phyloP scores from a whole-genome alignment of 2,329 filamentous ascomycete genomes.

The Aspergillus aculeatus region DNA sequence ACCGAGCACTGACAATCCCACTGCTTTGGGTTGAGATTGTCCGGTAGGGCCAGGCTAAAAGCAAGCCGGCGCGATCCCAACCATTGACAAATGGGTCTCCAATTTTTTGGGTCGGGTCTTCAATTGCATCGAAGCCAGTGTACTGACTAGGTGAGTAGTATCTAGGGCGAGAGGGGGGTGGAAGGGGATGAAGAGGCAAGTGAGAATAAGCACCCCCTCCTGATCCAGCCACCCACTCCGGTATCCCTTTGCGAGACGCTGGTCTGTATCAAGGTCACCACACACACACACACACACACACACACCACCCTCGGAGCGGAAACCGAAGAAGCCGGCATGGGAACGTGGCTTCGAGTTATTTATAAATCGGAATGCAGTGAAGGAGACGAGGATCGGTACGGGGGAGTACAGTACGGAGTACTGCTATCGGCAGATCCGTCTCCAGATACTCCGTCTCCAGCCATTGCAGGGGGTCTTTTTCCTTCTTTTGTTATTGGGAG shows the following conservation, averaged over 20 bases:
- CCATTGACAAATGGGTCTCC: not conserved
- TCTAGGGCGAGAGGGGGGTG: not conserved
- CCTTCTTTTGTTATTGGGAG: not conserved
- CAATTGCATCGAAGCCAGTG: not conserved
- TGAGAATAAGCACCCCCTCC: not conserved
- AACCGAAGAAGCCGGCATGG: not conserved
- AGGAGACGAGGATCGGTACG: not conserved
- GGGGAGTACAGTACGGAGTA: too few species aligned
- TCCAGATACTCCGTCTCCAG: not conserved
- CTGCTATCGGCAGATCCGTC: too few species aligned
- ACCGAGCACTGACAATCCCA: constrained; percentile 1
- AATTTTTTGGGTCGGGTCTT: not conserved
- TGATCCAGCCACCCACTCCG: constrained; percentile 1
- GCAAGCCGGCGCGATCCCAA: not conserved
- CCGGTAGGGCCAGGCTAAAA: constrained; percentile 2
- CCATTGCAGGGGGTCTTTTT: not conserved
- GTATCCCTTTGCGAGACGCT: constrained; percentile 4
- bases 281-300: not conserved
- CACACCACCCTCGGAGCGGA: not conserved
- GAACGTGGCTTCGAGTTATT: constrained; percentile 7
- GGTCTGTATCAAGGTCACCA: constrained; percentile 5
- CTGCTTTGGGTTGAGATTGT: constrained; percentile 4
- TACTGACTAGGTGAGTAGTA: too few species aligned
- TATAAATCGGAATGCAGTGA: not conserved
- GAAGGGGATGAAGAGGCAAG: not conserved